Evolutionary conservation across 176 grass and related monocot species (phyloP).

Genomic region (Raddia distichophylla): DNA sequence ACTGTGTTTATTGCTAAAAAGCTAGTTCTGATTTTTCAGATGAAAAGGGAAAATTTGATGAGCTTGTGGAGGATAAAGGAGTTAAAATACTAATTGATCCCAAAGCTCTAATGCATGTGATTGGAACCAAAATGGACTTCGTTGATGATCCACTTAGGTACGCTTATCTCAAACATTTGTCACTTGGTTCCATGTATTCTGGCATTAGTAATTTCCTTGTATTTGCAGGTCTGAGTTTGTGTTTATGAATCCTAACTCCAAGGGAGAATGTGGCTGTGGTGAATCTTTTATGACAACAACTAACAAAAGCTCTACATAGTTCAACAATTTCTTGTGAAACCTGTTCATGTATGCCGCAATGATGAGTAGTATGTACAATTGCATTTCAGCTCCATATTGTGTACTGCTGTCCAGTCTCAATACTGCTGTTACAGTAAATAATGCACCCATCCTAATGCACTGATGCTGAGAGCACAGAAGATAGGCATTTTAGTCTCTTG

Average conservation of each 20-base stretch:
- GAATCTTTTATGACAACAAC: conserved; percentile 68
- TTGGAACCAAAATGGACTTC: conserved; percentile 85
- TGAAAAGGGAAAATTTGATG: conserved; percentile 68
- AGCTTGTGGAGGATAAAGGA: conserved; percentile 77
- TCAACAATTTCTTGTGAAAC: background rate
- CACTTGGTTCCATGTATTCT: background rate
- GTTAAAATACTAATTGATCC: conserved; percentile 72
- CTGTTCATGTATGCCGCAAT: background rate
- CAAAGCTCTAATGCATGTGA: conserved; percentile 80
- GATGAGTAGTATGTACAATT: background rate
- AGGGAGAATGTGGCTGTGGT: conserved; percentile 63
- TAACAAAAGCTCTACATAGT: conserved; percentile 14
- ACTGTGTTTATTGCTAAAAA: background rate
- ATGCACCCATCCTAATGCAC: background rate
- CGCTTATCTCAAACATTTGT: conserved; percentile 2
- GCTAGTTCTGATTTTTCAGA: conserved; percentile 46
- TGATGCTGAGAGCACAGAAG: background rate
- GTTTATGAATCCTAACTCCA: conserved; percentile 75
- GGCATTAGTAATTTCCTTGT: background rate
- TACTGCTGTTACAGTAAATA: background rate
- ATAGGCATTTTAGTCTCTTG: background rate
- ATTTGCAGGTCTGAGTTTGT: conserved; percentile 67
- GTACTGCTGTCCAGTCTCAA: background rate
- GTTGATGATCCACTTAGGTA: conserved; percentile 70
- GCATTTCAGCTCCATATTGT: background rate